These are phyloP conservation scores for Microcos paniculata DNA, from an alignment of 345 rosid species.

Conservation along the genomic window DNA sequence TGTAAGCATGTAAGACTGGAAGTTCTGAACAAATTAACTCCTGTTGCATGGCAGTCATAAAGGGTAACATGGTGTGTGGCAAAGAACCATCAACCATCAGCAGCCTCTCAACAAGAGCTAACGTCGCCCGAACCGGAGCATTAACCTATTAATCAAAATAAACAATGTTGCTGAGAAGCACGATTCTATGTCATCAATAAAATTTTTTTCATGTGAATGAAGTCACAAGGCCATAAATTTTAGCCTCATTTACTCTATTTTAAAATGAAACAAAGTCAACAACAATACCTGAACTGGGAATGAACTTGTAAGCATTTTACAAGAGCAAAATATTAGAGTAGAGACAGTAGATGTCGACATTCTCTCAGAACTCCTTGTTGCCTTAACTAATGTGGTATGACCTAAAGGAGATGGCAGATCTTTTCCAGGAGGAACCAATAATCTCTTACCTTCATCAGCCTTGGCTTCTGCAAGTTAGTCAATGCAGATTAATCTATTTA, in stretches of 20 bases:
- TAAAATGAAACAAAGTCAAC: not conserved
- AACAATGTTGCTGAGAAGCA: slow-evolving; percentile 8
- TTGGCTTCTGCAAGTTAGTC: slow-evolving; percentile 49
- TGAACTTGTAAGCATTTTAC: slow-evolving; percentile 63
- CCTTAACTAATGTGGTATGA: slow-evolving; percentile 34
- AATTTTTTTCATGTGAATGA: not conserved
- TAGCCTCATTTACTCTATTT: not conserved
- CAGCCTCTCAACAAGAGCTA: slow-evolving; percentile 80
- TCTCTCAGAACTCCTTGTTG: slow-evolving; percentile 45
- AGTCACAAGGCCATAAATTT: not conserved
- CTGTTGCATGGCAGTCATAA: slow-evolving; percentile 66
- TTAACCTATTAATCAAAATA: slow-evolving; percentile 44
- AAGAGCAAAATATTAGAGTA: slow-evolving; percentile 58
- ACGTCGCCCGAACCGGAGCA: slow-evolving; percentile 57
- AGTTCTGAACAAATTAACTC: slow-evolving; percentile 76
- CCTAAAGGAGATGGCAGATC: slow-evolving; percentile 65
- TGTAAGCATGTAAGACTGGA: slow-evolving; percentile 59
- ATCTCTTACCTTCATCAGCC: slow-evolving; percentile 56
- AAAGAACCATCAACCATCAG: slow-evolving; percentile 76
- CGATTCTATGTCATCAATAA: not conserved
- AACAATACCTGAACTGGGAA: slow-evolving; percentile 68
- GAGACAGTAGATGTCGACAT: slow-evolving; percentile 46
- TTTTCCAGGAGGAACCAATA: slow-evolving; percentile 71
- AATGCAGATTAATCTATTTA: slow-evolving; percentile 1
- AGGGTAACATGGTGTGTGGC: slow-evolving; percentile 42